These are phyloP conservation scores for Colletotrichum truncatum DNA, from an alignment of 2,329 filamentous ascomycete genomes.

Conservation along the genomic window DNA sequence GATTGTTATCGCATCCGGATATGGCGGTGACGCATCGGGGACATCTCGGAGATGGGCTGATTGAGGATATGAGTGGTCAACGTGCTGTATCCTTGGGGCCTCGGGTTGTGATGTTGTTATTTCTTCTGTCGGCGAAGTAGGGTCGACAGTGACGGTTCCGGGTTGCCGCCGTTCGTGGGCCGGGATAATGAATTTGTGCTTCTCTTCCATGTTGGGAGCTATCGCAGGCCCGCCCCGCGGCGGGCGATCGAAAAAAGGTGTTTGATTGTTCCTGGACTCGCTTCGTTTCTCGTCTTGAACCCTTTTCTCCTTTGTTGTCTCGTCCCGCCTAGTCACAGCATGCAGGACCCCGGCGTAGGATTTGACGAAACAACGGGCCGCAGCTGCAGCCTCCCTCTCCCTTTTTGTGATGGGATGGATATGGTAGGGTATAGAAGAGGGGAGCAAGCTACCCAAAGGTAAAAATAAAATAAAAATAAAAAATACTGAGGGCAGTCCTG, in stretches of 20 bases:
- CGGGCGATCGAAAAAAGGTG: not conserved
- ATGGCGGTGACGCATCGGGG: conserved; percentile 9
- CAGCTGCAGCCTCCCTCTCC: conserved; percentile 5
- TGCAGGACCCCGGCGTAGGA: conserved; percentile 2
- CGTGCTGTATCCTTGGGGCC: conserved; percentile 17
- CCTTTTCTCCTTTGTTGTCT: not conserved
- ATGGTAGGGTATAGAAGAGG: not conserved
- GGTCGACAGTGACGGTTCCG: conserved; percentile 1
- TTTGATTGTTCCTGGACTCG: not conserved
- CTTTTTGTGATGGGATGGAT: not conserved
- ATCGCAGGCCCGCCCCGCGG: conserved; percentile 9
- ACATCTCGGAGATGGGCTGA: conserved; percentile 1
- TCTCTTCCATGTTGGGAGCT: conserved; percentile 14
- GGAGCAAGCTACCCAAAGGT: not conserved
- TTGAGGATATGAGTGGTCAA: conserved; percentile 21
- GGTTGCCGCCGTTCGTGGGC: conserved; percentile 19
- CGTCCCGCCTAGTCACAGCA: not conserved
- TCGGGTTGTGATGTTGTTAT: not conserved
- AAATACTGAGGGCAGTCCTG: conserved; percentile 4
- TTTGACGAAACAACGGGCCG: conserved; percentile 9
- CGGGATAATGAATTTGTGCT: conserved; percentile 29
- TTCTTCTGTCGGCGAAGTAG: not conserved
- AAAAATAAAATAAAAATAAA: not conserved
- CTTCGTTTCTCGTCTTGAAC: not conserved
- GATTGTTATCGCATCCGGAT: conserved; percentile 6